Base-by-base conservation (phyloP, 140 eudicot species). In the Eryngium alpinum region DNA sequence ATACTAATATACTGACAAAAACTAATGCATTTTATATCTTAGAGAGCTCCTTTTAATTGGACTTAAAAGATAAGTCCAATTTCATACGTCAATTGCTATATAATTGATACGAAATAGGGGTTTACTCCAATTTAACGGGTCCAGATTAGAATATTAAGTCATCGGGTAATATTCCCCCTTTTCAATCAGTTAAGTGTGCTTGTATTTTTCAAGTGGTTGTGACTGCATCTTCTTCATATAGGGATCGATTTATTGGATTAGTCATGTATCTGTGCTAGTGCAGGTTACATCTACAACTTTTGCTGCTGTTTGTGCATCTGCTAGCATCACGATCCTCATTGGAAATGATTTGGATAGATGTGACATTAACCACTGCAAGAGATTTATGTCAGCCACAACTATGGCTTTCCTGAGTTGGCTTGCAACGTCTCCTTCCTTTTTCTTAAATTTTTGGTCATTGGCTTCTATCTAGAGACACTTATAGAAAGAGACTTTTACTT, bases 231-330 rank as follows among this genome's bases (percentile, higher is more conserved):
- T 50, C 65, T 57, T 27, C 15, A 16, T 7, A 75, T 75, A 9
- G 4, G 5, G 25, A 51, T 76, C 14, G 44, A 25, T n/a, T 38
- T 2, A 5, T 28, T 17, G 3, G 16, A 28, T 76, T 50, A 51
- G 46, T 76, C 66, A 76, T 21, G 59, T n/a, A 49, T 75, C 15
- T 5, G 10, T 76, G 60, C 62, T 63, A 66, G 19, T 76, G 89
- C 94, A 94, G 98, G 75, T 94, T 51, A 94, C 91, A 72, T 90
- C 97, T 1, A 94, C 97, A 50, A 94, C 96, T 78, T 94, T 92
- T 85, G 96, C 98, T 50, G 97, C 98, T 76, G 98, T 97, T 57
- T 88, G 94, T 84, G 90, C 98, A 43, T 92, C 97, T 72, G 98
- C 97, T 12, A 97, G 98, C 31, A 90, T 92, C 83, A 94, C 98